Evolutionary conservation across 371 early-diverging fungal species (phyloP).

Genomic region (Syncephalastrum racemosum): DNA sequence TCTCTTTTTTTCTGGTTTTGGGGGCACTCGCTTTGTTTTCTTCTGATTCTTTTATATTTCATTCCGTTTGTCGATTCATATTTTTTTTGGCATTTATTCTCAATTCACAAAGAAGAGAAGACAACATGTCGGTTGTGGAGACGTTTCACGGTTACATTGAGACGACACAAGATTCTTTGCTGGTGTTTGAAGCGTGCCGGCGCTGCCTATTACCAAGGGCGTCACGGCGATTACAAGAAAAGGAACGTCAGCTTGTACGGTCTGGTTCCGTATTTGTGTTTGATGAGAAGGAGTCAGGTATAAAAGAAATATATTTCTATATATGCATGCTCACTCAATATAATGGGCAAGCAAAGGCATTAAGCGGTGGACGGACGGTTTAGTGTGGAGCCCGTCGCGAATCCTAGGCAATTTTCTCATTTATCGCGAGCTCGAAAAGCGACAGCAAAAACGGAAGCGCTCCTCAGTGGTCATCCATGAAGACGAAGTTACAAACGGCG

Average conservation of each 20-base stretch:
- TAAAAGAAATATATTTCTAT: conserved; percentile 6
- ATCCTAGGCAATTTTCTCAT: conserved; percentile 63
- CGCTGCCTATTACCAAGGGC: conserved; percentile 61
- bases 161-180: conserved; percentile 71
- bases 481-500: too few relatives aligned
- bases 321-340: background rate
- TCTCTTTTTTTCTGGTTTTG: background rate
- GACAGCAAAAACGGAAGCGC: background rate
- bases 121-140: conserved; percentile 41
- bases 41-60: background rate
- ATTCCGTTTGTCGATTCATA: background rate
- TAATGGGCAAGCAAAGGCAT: conserved; percentile 39
- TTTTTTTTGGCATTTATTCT: background rate
- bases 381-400: conserved; percentile 70
- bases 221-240: conserved; percentile 68
- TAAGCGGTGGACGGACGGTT: conserved; percentile 78
- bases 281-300: conserved; percentile 78
- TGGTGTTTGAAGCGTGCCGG: conserved; percentile 78
- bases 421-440: conserved; percentile 61
- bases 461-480: too few relatives aligned
- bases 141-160: conserved; percentile 73
- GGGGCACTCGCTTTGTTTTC: background rate
- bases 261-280: conserved; percentile 78
- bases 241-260: conserved; percentile 64
- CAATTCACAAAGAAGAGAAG: background rate